Conservation (phyloP, 2,329 filamentous ascomycete species). For the Cladosporium austrohemisphaericum region DNA sequence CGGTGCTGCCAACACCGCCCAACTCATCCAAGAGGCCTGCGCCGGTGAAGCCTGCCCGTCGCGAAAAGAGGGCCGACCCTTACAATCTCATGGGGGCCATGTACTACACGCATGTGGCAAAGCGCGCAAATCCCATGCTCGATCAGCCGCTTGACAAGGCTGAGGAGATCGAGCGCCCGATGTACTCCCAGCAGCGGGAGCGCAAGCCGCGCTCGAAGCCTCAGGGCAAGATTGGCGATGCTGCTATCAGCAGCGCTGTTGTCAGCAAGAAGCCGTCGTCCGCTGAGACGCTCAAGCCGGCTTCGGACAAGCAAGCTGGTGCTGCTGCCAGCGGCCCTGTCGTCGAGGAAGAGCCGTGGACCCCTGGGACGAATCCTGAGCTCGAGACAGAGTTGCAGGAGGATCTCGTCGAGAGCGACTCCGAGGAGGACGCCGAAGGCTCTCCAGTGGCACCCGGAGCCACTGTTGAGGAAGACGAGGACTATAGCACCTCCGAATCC, state of each 20-base stretch:
- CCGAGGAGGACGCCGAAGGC: no score
- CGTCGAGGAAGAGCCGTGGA: no score
- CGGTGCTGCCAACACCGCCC: constrained; percentile 1
- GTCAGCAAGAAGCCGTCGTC: background rate
- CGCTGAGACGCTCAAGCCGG: no score
- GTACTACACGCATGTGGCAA: background rate
- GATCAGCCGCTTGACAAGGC: background rate
- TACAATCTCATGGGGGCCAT: constrained; percentile 6
- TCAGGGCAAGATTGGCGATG: no score
- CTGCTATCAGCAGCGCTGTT: background rate
- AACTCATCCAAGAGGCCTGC: background rate
- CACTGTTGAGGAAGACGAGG: background rate
- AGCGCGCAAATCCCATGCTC: background rate
- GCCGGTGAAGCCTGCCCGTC: background rate
- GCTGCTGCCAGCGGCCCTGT: no score
- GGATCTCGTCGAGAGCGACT: no score
- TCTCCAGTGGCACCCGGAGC: background rate
- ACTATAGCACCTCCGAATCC: background rate
- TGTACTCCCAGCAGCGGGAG: background rate
- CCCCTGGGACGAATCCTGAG: no score
- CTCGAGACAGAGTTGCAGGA: no score
- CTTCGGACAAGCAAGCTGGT: no score
- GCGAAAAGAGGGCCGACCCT: constrained; percentile 1
- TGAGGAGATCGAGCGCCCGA: background rate
- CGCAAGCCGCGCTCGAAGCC: background rate